These are phyloP conservation scores for Pythium utonaiense DNA, from an alignment of 352 stramenopile species.

Conservation along the genomic window DNA sequence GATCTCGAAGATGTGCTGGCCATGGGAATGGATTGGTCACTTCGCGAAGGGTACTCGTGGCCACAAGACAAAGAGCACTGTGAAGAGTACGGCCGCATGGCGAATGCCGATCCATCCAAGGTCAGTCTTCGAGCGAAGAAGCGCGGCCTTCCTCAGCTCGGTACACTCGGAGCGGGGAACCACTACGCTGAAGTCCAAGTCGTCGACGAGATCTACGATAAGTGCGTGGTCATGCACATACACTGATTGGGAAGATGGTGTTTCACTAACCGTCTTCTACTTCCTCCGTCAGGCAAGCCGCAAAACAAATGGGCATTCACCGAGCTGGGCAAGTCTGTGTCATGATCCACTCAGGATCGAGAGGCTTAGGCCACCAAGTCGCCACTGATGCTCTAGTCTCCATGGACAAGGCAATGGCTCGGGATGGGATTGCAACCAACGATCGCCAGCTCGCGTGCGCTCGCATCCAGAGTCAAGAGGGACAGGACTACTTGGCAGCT, in stretches of 20 bases:
- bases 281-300: not conserved
- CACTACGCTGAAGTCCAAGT: constrained; percentile 89
- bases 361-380: constrained; percentile 75
- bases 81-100: constrained; percentile 84
- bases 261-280: no score
- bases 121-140: constrained; percentile 65
- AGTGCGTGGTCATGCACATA: constrained; percentile 24
- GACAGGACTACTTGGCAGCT: not conserved
- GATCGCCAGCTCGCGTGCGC: constrained; percentile 81
- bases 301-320: not conserved
- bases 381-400: constrained; percentile 72
- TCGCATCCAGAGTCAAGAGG: constrained; percentile 44
- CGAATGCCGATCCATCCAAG: constrained; percentile 19
- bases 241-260: not conserved
- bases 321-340: not conserved
- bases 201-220: constrained; percentile 83
- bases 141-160: constrained; percentile 74
- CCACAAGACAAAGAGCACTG: constrained; percentile 82
- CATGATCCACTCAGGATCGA: not conserved
- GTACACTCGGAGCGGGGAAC: constrained; percentile 83
- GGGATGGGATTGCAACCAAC: constrained; percentile 70
- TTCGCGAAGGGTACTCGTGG: constrained; percentile 82
- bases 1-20: constrained; percentile 69
- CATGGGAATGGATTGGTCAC: constrained; percentile 81
- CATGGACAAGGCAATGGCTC: constrained; percentile 74